A percentile compares a stretch with the other conserved stretches of the same genome.
These are phyloP conservation scores for Coniella lustricola DNA, from an alignment of 2,329 filamentous ascomycete genomes.

Conservation along the genomic window DNA sequence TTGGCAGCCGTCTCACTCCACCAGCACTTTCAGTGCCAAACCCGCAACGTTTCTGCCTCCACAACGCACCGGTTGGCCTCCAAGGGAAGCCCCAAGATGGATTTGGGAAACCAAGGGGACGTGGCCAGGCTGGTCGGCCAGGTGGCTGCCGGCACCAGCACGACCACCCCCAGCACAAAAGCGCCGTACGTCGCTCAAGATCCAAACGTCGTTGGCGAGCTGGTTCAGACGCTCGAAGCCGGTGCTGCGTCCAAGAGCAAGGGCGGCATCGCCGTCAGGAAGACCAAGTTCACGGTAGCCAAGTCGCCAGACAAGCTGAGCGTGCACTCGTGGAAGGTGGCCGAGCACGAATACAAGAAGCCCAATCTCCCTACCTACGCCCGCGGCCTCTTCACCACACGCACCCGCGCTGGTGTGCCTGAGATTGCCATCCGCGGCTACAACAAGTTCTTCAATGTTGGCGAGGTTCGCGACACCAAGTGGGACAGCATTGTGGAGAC, in stretches of 20 bases:
- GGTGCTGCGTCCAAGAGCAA: slow-evolving; percentile 48
- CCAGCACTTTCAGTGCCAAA: not conserved
- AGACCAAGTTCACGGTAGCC: slow-evolving; percentile 65
- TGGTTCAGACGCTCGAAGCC: slow-evolving; percentile 58
- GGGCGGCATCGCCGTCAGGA: slow-evolving; percentile 65
- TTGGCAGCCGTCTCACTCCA: not conserved
- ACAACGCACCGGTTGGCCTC: not conserved
- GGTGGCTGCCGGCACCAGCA: slow-evolving; percentile 1
- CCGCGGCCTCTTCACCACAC: slow-evolving; percentile 86
- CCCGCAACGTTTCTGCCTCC: not conserved
- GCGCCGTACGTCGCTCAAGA: slow-evolving; percentile 65
- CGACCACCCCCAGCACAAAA: slow-evolving; percentile 28
- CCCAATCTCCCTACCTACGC: slow-evolving; percentile 82
- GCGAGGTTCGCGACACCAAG: slow-evolving; percentile 72
- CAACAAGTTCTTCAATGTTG: slow-evolving; percentile 97
- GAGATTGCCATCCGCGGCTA: slow-evolving; percentile 89
- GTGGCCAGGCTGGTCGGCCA: slow-evolving; percentile 9
- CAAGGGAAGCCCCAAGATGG: not conserved
- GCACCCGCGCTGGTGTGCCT: slow-evolving; percentile 51
- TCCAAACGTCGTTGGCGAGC: slow-evolving; percentile 54
- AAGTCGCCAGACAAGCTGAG: slow-evolving; percentile 55
- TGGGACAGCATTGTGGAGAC: slow-evolving; percentile 72
- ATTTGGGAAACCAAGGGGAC: not conserved
- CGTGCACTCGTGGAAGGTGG: slow-evolving; percentile 88
- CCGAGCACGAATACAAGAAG: slow-evolving; percentile 95